phyloP scores from a whole-genome alignment of 2,329 filamentous ascomycete species.

The Hypocreales sp. region DNA sequence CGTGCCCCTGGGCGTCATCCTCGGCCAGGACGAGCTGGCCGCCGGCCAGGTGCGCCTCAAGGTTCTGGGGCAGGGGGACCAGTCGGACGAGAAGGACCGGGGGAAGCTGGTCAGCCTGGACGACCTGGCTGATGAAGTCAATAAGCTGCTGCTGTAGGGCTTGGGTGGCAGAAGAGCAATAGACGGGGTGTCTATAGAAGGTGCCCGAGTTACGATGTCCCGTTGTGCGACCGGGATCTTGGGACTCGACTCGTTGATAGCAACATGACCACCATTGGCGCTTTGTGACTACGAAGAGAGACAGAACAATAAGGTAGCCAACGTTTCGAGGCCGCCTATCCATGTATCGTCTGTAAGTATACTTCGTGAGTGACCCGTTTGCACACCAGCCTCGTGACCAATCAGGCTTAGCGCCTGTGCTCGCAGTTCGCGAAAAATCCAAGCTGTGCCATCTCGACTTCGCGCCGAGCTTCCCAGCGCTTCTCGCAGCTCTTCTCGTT shows the following conservation, averaged over 20 bases:
- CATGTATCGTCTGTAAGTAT: no score
- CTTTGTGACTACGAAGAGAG: no score
- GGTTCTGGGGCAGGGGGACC: constrained; percentile 54
- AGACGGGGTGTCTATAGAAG: no score
- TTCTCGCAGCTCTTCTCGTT: background rate
- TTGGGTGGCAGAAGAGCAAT: no score
- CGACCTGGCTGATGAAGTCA: constrained; percentile 49
- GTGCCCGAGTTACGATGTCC: no score
- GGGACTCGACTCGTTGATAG: no score
- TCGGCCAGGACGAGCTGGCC: constrained; percentile 80
- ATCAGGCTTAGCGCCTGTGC: constrained; percentile 4
- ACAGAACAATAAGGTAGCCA: no score
- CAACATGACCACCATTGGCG: no score
- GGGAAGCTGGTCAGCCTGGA: constrained; percentile 57
- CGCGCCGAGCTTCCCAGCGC: background rate
- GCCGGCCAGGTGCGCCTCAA: constrained; percentile 79
- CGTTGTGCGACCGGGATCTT: no score
- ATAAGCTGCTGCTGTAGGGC: constrained; percentile 14
- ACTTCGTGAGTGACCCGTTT: no score
- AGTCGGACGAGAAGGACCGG: constrained; percentile 75
- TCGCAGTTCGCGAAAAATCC: constrained; percentile 24
- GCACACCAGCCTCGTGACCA: no score
- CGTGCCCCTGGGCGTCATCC: constrained; percentile 73
- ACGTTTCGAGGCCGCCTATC: no score
- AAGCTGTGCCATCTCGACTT: constrained; percentile 17